Conservation (phyloP, 371 early-diverging fungal genomes). For the Mortierella sp. region DNA sequence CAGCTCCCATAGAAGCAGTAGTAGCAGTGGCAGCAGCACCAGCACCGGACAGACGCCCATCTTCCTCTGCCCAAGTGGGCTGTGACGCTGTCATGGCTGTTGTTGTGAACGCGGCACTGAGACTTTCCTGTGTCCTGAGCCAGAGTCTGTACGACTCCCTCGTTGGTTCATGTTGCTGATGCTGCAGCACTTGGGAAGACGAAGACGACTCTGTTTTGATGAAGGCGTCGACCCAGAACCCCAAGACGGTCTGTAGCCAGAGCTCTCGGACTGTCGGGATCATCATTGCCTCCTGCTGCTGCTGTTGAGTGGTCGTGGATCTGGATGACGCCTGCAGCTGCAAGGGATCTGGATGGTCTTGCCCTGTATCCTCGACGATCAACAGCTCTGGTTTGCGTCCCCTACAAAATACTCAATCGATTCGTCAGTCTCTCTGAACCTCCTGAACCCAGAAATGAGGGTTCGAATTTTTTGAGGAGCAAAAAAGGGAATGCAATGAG, state of each 20-base stretch:
- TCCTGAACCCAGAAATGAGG: no score
- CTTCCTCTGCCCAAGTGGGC: background rate
- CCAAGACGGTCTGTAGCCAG: slow-evolving; percentile 36
- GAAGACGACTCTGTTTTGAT: background rate
- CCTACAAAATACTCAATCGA: background rate
- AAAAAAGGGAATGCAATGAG: background rate
- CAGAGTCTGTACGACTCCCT: slow-evolving; percentile 24
- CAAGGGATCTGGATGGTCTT: background rate
- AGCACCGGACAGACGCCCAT: background rate
- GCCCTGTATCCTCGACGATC: slow-evolving; percentile 21
- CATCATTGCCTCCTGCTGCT: background rate
- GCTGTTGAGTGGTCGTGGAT: background rate
- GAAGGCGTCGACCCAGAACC: slow-evolving; percentile 30
- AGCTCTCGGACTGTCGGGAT: slow-evolving; percentile 25
- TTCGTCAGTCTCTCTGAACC: no score
- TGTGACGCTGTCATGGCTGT: background rate
- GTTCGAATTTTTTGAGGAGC: background rate
- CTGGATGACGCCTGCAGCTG: background rate
- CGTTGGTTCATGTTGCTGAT: background rate
- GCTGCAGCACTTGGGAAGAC: background rate
- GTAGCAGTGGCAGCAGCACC: background rate
- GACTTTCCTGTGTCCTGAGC: slow-evolving; percentile 23
- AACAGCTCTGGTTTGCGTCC: slow-evolving; percentile 26
- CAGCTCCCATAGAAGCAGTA: slow-evolving; percentile 19
- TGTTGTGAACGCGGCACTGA: background rate